Evolutionary conservation across 768 basidiomycete genomes (phyloP), one percentile per base, ranked within the genome.

Genomic region (Lyophyllum semitale): DNA sequence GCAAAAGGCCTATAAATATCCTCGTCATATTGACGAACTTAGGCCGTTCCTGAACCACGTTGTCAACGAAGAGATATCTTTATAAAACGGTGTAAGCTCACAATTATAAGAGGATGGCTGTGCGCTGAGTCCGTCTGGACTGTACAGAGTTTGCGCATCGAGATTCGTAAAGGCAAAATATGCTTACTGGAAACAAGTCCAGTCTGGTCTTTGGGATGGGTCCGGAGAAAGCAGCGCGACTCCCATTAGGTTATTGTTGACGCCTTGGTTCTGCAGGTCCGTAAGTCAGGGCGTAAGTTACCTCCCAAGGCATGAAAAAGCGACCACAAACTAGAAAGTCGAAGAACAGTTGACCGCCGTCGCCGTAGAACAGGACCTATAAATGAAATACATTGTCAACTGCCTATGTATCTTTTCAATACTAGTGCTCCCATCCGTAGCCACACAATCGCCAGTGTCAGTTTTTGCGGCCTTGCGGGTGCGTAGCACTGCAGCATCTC

Each of bases 41-140:
- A 0, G 66, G 66, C 12, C 65, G 43, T 17, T 61, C 61, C 59
- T 63, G 26, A n/a, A 25, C 20, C 22, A 12, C 38, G 20, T n/a
- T n/a, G n/a, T n/a, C n/a, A n/a, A n/a, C n/a, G n/a, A n/a, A n/a
- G n/a, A n/a, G n/a, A n/a, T n/a, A n/a, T n/a, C n/a, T n/a, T n/a
- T n/a, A n/a, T n/a, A n/a, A n/a, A n/a, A n/a, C n/a, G 18, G 27
- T 25, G 22, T 41, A 15, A 40, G 33, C 58, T 29, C 43, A 61
- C 62, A 12, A 47, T 68, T n/a, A 62, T 65, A 38, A 66, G 46
- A 35, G 66, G 60, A 33, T 65, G 54, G 51, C 67, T 68, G 25
- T 67, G 67, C 3, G 66, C 66, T 15, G 57, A 42, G 30, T n/a
- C 67, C 67, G 44, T 68, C 66, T 7, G 67, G 67, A 20, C 67